Conservation (phyloP, 352 stramenopile species). For the Chrysophaeum taylorii region DNA sequence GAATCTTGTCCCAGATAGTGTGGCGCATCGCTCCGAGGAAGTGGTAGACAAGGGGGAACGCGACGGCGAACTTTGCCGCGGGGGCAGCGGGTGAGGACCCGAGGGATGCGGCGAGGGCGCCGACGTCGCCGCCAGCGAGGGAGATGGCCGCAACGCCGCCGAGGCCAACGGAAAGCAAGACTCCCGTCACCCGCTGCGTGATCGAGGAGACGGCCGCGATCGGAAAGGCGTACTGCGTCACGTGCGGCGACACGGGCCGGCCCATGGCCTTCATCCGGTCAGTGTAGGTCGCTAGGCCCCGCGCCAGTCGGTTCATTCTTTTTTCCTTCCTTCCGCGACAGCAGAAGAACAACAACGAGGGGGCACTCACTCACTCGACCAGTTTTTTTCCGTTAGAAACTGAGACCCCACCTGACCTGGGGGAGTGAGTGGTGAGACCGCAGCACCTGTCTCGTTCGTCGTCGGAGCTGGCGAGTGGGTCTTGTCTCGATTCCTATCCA, state of each 20-base stretch:
- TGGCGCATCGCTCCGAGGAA: conserved; percentile 71
- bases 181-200: conserved; percentile 77
- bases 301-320: too few species aligned
- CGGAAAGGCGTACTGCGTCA: conserved; percentile 89
- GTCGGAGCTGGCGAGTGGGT: too few species aligned
- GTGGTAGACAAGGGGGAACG: conserved; percentile 86
- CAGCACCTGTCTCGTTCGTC: too few species aligned
- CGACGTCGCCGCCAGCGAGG: conserved; percentile 48
- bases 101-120: conserved; percentile 34
- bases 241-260: conserved; percentile 83
- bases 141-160: conserved; percentile 19
- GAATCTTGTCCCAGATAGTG: conserved; percentile 75
- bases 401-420: too few species aligned
- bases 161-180: conserved; percentile 66
- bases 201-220: conserved; percentile 81
- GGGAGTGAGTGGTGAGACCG: too few species aligned
- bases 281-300: conserved; percentile 55
- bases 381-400: too few species aligned
- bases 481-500: too few species aligned
- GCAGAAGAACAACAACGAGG: too few species aligned
- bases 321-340: too few species aligned
- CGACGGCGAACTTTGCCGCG: conserved; percentile 78
- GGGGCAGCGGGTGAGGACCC: conserved; percentile 36
- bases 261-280: conserved; percentile 67
- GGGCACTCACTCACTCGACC: too few species aligned